A percentile compares a stretch with the other conserved stretches of the same genome.
Conservation (phyloP, 768 basidiomycete species). For the Trametes cingulata region DNA sequence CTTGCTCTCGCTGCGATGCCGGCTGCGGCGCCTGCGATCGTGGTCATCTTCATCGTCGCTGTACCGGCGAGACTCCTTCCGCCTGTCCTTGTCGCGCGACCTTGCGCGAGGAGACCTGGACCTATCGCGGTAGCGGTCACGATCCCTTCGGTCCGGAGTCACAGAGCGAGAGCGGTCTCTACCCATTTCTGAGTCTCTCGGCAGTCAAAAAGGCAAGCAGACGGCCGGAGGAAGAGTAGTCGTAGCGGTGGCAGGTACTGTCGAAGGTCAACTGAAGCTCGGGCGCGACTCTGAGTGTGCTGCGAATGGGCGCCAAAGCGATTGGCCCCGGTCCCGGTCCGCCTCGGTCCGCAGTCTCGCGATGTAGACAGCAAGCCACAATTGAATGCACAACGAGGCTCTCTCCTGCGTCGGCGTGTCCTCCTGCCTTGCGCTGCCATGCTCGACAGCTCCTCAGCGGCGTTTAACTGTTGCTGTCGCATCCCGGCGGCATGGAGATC, state of each 20-base stretch:
- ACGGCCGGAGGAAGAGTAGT: not conserved
- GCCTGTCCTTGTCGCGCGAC: conserved; percentile 32
- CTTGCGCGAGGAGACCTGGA: conserved; percentile 12
- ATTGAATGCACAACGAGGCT: too few species aligned
- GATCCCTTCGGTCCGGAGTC: conserved; percentile 42
- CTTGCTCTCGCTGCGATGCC: conserved; percentile 35
- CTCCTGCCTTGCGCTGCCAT: not conserved
- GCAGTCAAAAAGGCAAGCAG: not conserved
- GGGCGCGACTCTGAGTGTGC: too few species aligned
- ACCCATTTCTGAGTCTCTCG: conserved; percentile 38
- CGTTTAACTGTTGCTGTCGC: not conserved
- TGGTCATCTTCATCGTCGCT: conserved; percentile 27
- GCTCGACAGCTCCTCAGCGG: conserved; percentile 12
- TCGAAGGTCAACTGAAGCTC: not conserved
- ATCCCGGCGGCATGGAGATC: conserved; percentile 22
- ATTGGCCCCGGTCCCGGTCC: not conserved
- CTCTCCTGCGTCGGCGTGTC: not conserved
- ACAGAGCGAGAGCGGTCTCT: conserved; percentile 51
- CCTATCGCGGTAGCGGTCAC: conserved; percentile 33
- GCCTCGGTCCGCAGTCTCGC: not conserved
- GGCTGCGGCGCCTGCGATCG: conserved; percentile 26
- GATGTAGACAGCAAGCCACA: not conserved
- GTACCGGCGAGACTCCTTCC: conserved; percentile 21
- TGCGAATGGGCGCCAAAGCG: not conserved
- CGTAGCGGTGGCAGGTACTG: not conserved